Evolutionary conservation across 1,284 basidiomycete species (phyloP).

Genomic region (Mycosarcoma maydis): DNA sequence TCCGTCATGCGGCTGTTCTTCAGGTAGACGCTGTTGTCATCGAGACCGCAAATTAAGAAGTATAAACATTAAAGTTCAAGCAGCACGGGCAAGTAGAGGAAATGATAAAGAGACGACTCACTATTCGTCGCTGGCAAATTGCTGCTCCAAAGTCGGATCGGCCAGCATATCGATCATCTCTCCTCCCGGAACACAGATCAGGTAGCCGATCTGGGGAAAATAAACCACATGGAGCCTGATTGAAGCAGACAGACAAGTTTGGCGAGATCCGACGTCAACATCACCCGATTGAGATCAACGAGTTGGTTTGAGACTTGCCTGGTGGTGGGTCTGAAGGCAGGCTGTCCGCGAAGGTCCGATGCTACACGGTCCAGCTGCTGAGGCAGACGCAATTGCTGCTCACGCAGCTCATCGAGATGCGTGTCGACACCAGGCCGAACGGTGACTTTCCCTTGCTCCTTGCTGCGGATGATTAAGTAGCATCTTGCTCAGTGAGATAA

Average conservation of each 20-base stretch:
- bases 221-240: slow-evolving; percentile 36
- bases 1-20: slow-evolving; percentile 35
- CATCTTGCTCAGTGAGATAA: too few species aligned
- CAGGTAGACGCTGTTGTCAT: slow-evolving; percentile 29
- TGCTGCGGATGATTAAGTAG: slow-evolving; percentile 9
- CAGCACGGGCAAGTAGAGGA: background rate
- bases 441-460: slow-evolving; percentile 14
- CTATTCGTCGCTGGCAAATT: slow-evolving; percentile 28
- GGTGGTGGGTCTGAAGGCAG: slow-evolving; percentile 17
- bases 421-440: slow-evolving; percentile 27
- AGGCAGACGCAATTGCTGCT: slow-evolving; percentile 10
- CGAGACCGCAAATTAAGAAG: too few species aligned
- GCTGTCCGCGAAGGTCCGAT: slow-evolving; percentile 12
- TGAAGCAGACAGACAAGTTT: too few species aligned
- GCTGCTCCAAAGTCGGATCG: slow-evolving; percentile 24
- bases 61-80: too few species aligned
- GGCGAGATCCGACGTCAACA: too few species aligned
- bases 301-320: too few species aligned
- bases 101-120: slow-evolving; percentile 1
- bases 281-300: too few species aligned
- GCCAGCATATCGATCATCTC: slow-evolving; percentile 20
- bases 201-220: slow-evolving; percentile 49
- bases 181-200: slow-evolving; percentile 30
- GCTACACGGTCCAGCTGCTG: slow-evolving; percentile 20
- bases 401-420: slow-evolving; percentile 32